Percentiles rank a stretch among this genome's conserved stretches.
Conservation (phyloP, 78 protist species). For the Dictyostelium firmibasis region DNA sequence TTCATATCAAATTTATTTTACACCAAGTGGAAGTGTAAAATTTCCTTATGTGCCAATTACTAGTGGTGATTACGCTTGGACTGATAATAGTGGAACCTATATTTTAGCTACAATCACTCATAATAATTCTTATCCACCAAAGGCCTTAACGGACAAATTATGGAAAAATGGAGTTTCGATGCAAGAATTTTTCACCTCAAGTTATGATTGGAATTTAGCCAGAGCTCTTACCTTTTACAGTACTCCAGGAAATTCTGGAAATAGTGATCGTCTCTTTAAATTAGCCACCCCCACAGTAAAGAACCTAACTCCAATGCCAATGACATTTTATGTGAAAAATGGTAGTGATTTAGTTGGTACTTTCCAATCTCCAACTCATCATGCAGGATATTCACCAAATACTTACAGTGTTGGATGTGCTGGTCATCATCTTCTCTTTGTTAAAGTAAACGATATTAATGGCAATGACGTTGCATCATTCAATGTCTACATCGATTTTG, state of each 20-base stretch:
- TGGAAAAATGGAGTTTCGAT: background rate
- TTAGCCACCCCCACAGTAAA: background rate
- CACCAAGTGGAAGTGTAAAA: background rate
- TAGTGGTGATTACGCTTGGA: background rate
- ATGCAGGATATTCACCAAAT: background rate
- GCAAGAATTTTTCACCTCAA: background rate
- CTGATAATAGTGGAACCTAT: background rate
- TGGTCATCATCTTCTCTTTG: background rate
- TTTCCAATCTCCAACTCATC: background rate
- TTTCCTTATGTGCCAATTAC: background rate
- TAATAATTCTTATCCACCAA: background rate
- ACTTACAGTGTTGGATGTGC: background rate
- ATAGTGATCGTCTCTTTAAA: background rate
- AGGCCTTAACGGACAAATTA: background rate
- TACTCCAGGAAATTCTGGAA: background rate
- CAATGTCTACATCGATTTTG: background rate
- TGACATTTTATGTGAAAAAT: background rate
- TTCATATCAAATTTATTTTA: background rate
- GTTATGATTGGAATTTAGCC: constrained; percentile 16
- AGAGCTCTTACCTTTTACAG: background rate
- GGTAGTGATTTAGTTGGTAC: background rate
- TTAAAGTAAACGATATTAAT: background rate
- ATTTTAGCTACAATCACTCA: background rate
- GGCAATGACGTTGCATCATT: background rate
- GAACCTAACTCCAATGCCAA: background rate